A percentile compares a stretch with the other conserved stretches of the same genome.
These are phyloP conservation scores for Ceratorhiza oryzae-sativae DNA, from an alignment of 1,284 basidiomycete species.

Conservation along the genomic window DNA sequence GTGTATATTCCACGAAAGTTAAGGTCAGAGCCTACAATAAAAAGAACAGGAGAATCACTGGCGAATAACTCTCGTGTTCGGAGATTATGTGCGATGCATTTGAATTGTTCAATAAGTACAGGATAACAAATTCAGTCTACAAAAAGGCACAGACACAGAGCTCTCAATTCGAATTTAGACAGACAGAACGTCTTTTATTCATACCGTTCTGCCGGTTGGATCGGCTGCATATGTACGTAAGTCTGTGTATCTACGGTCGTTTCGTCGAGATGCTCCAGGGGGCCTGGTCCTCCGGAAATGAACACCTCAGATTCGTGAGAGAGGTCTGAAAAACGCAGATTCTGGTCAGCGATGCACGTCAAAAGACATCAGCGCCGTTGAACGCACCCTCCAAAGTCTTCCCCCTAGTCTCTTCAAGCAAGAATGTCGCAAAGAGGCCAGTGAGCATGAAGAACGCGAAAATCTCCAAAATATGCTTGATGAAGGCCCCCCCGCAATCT, in stretches of 20 bases:
- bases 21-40: too few relatives aligned
- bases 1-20: too few relatives aligned
- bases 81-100: too few relatives aligned
- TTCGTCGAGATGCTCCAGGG: conserved; percentile 25
- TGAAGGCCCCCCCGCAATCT: conserved; percentile 47
- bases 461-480: conserved; percentile 72
- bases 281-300: conserved; percentile 38
- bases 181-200: too few relatives aligned
- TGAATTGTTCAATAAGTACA: too few relatives aligned
- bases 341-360: background rate
- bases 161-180: too few relatives aligned
- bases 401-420: conserved; percentile 78
- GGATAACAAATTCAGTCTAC: too few relatives aligned
- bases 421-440: conserved; percentile 76
- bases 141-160: too few relatives aligned
- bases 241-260: conserved; percentile 17
- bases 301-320: conserved; percentile 45
- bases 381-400: conserved; percentile 71
- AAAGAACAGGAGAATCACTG: too few relatives aligned
- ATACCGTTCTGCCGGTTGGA: too few relatives aligned
- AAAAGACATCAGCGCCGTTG: conserved; percentile 30
- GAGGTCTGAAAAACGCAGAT: conserved; percentile 29
- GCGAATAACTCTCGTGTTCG: too few relatives aligned
- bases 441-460: conserved; percentile 83
- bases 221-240: too few relatives aligned